phyloP scores from a whole-genome alignment of 2,329 filamentous ascomycete species.

The Diaporthe ampelina region DNA sequence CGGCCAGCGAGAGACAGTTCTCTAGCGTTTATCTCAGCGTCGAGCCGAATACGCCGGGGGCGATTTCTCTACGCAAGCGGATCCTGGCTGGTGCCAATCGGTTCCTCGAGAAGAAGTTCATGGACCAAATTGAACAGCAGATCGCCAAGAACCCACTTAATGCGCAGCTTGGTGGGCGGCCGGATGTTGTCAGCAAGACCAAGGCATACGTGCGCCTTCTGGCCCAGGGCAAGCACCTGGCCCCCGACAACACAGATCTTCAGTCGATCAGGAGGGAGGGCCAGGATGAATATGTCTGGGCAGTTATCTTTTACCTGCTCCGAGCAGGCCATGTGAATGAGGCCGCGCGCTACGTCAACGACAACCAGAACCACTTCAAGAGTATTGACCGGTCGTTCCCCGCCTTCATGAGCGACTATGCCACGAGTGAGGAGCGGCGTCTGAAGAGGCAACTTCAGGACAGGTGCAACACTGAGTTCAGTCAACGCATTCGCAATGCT shows the following conservation, averaged over 20 bases:
- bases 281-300: conserved; percentile 91
- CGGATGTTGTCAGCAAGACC: conserved; percentile 90
- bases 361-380: conserved; percentile 84
- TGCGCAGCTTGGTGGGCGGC: conserved; percentile 89
- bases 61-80: conserved; percentile 79
- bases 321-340: conserved; percentile 87
- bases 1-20: conserved; percentile 82
- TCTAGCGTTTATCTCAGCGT: conserved; percentile 83
- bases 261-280: conserved; percentile 59
- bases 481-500: conserved; percentile 85
- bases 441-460: conserved; percentile 85
- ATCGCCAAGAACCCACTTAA: conserved; percentile 89
- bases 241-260: conserved; percentile 83
- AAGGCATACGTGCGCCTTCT: conserved; percentile 91
- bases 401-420: conserved; percentile 88
- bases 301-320: conserved; percentile 91
- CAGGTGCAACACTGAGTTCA: conserved; percentile 91
- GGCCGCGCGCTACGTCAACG: conserved; percentile 87
- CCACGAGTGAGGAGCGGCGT: conserved; percentile 80
- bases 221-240: conserved; percentile 84
- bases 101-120: conserved; percentile 87
- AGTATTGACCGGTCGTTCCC: conserved; percentile 93
- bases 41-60: conserved; percentile 72
- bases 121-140: conserved; percentile 80
- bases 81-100: conserved; percentile 84